Evolutionary conservation across 2,329 filamentous ascomycete genomes (phyloP), one percentile per base, ranked within the genome.

Genomic region (Penicillium sp.): DNA sequence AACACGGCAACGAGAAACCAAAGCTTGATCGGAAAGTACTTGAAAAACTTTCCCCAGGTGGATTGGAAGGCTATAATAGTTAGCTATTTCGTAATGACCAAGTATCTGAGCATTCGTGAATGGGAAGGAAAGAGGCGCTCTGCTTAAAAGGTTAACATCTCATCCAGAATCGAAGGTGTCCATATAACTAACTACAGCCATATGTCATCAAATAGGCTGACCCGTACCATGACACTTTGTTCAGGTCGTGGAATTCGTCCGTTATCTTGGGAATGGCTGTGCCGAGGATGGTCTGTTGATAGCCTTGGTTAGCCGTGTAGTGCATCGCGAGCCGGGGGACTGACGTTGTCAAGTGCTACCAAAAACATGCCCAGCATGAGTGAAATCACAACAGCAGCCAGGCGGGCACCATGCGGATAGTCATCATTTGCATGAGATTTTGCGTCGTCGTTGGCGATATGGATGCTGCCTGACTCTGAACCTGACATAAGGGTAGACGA

Each of bases 211-310:
- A 73, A 54, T 69, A 75, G 1, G 69, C 72, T 10, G 68, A 69
- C 2, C 70, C 72, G 53, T 76, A 76, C 73, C 72, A 76, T 1
- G 66, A 69, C 9, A 74, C 65, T 36, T 72, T 57, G 23, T 69
- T 61, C 3, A 75, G 59, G 13, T 55, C 59, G 47, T 66, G 59
- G 47, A 70, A 70, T 36, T 70, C 52, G 34, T 69, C 64, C 4
- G 67, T 70, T 57, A 71, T 70, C 13, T 48, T 45, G 7, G 68
- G 68, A 19, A 71, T 68, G 4, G 71, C 56, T 8, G 46, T 48
- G 46, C 46, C 46, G 46, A 48, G 31, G 15, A 48, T 48, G 9
- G 46, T 48, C 46, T 48, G 5, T 5, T 25, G 9, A 11, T 36
- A 33, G 21, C 31, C 15, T 48, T 48, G 31, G 21, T 48, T 9